Base-by-base conservation (phyloP, 441 rosid species). In the Bruguiera hainesii region DNA sequence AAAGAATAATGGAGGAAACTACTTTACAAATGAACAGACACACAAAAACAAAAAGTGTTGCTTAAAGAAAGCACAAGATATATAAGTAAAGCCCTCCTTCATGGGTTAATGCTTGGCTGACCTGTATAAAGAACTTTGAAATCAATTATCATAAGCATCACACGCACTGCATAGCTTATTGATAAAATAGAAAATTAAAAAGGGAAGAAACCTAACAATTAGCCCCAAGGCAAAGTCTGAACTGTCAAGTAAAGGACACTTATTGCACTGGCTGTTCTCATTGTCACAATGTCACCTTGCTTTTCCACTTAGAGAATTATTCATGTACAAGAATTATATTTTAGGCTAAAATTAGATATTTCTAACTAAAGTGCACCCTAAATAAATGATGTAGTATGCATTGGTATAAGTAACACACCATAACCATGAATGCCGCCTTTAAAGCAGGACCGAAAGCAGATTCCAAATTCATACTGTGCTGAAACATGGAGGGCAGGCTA, bases 381-480 rank as follows among this genome's bases (percentile, higher is more conserved):
- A 63, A 63, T 20, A 42, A n/a, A 46, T 6, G 35, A 53, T 59
- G 76, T 25, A 68, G 50, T 26, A 61, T 62, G 37, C 13, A 13
- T 26, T 26, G 35, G 11, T n/a, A 28, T 33, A 71, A 66, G 66
- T 66, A 74, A 67, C 49, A 64, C 71, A 96, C 99, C 99, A 96
- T 93, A 80, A 96, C 85, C 96, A 90, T 87, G 78, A 76, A 90
- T 31, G 97, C 97, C 3, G 99, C 97, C 85, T 82, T 90, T 66
- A 96, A 88, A 67, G 99, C 96, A 61, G 99, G 91, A 76, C 99
- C 98, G 79, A 96, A 93, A 69, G 97, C 99, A 60, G 99, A 96
- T 84, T 96, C 99, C 63, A 96, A 78, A 75, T 90, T 96, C 75
- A 83, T 64, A 73, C 84, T 93, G 79, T 93, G 92, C 75, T 85